Evolutionary conservation across 352 stramenopile species (phyloP).

Genomic region (Globisporangium nodosum): DNA sequence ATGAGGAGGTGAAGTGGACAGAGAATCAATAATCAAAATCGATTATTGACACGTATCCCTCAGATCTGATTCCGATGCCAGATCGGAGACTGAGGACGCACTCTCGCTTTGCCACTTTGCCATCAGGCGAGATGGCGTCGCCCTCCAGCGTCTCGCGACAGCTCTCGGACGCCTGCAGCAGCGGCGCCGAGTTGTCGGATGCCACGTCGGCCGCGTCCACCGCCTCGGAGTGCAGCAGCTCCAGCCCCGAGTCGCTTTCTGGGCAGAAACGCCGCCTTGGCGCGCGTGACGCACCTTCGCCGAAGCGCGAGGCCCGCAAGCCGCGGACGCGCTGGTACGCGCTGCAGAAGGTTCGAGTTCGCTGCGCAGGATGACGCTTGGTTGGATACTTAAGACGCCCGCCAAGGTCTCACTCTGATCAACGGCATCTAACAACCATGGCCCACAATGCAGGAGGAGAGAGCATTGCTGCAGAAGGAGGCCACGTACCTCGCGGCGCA

Average conservation of each 20-base stretch:
- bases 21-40: too few relatives aligned
- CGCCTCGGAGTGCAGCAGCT: neutral
- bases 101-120: too few relatives aligned
- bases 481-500: conserved; percentile 9
- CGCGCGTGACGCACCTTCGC: neutral
- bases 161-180: neutral
- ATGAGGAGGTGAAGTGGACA: too few relatives aligned
- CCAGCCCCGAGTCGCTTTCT: neutral
- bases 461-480: conserved; percentile 12
- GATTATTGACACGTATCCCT: too few relatives aligned
- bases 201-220: neutral
- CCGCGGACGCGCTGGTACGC: conserved; percentile 9
- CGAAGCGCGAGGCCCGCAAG: neutral
- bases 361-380: neutral
- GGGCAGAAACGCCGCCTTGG: neutral
- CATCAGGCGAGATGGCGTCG: too few relatives aligned
- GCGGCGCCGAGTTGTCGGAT: neutral
- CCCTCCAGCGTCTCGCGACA: too few relatives aligned
- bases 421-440: neutral
- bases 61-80: too few relatives aligned
- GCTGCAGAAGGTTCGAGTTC: conserved; percentile 7
- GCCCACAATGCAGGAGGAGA: conserved; percentile 12
- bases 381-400: neutral
- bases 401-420: too few relatives aligned
- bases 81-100: too few relatives aligned